Evolutionary conservation across 192 early-diverging fungal species (phyloP), one percentile per base, ranked within the genome.

Genomic region (Backusella tuberculispora): DNA sequence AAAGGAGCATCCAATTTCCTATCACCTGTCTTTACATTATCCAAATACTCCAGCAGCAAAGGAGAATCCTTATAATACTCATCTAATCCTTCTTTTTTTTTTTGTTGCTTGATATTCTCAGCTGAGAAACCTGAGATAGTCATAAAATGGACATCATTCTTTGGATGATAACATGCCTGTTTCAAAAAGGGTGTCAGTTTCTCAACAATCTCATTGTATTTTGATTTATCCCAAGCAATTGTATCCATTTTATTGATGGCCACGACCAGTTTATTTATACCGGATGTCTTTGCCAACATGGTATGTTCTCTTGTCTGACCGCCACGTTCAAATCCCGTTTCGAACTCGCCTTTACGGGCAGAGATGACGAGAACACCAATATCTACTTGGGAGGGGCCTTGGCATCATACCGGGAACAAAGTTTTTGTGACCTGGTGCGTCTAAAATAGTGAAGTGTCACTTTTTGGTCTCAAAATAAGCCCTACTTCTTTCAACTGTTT

Each of bases 221-320:
- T 76, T 10, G 84, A 92, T 88, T 98, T 92, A 78, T 89, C 84
- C 97, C 97, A 99, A 50, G 81, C 50, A 44, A 99, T 96, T 5
- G 97, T 99, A 78, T 99, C 98, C 98, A 99, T 99, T 90, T 99
- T 99, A 90, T 99, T 99, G 84, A 99, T 91, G 40, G 92, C 98
- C 48, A 98, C 88, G 50, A 98, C 86, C 66, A 99, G 76, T 45
- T 91, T 89, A 83, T 95, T 96, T 72, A 98, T 93, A 60, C 98
- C 97, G 14, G 92, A 90, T 24, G 96, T 97, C 89, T 97, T 98
- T 71, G 93, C 96, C 79, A 99, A 76, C 81, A 97, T 85, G 29
- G 96, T 96, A 80, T 99, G 98, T 85, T 99, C 98, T 74, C 95
- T 93, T 5, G 97, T 99, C 86, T 99, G 98, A 42, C 98, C 98